A percentile compares a stretch with the other conserved stretches of the same genome.
Evolutionary conservation across 345 rosid species (phyloP).

Genomic region (Eucalyptus tenuipes): DNA sequence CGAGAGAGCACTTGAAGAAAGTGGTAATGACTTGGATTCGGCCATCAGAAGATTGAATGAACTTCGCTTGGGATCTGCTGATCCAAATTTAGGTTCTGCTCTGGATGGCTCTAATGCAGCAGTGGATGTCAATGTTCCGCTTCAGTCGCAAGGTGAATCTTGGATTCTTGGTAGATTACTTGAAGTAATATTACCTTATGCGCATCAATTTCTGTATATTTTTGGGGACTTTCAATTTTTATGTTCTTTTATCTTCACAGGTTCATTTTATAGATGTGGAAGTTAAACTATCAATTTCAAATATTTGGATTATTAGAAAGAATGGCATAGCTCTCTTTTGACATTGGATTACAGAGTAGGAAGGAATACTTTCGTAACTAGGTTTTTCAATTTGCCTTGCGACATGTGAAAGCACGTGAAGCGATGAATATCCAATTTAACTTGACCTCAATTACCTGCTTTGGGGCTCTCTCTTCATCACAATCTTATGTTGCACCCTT

Average conservation of each 20-base stretch:
- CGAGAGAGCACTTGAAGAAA: constrained; percentile 65
- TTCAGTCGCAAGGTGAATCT: constrained; percentile 34
- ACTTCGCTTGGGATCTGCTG: constrained; percentile 68
- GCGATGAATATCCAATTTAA: not conserved
- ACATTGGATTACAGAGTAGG: not conserved
- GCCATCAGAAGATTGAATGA: constrained; percentile 77
- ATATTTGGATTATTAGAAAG: not conserved
- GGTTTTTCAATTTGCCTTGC: not conserved
- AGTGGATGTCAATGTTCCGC: constrained; percentile 6
- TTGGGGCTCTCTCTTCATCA: not conserved
- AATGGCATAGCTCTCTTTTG: not conserved
- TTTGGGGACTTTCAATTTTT: not conserved
- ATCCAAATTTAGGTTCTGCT: constrained; percentile 4
- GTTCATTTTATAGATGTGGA: not conserved
- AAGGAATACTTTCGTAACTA: not conserved
- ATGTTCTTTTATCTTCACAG: not conserved
- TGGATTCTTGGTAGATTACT: not conserved
- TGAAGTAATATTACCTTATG: not conserved
- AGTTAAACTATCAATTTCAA: not conserved
- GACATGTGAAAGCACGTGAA: not conserved
- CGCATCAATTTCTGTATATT: not conserved
- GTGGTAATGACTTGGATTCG: constrained; percentile 80
- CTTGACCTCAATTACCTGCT: not conserved
- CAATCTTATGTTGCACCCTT: not conserved
- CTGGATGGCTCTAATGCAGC: constrained; percentile 8